These are phyloP conservation scores for Venturia asperata DNA, from an alignment of 2,329 filamentous ascomycete species.

Conservation along the genomic window DNA sequence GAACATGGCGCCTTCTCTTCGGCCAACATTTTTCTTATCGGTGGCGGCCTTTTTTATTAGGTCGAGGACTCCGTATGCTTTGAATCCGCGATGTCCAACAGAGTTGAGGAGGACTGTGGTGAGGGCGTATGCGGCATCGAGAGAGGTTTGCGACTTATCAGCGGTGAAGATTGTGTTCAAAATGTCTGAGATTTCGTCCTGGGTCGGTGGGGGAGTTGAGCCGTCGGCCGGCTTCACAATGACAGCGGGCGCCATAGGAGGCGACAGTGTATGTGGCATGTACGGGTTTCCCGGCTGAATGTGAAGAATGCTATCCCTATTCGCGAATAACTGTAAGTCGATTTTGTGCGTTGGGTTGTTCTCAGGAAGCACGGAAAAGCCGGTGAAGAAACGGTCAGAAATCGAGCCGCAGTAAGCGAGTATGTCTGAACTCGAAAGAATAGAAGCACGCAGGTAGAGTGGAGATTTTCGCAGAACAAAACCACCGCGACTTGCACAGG, in stretches of 20 bases:
- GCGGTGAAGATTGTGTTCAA: conserved; percentile 41
- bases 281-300: conserved; percentile 3
- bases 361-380: background rate
- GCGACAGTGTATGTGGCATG: conserved; percentile 47
- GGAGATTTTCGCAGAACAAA: conserved; percentile 11
- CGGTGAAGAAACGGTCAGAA: background rate
- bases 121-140: conserved; percentile 59
- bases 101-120: conserved; percentile 58
- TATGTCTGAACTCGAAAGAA: background rate
- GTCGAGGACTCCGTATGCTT: conserved; percentile 54
- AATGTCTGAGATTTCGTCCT: conserved; percentile 41
- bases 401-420: background rate
- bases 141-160: conserved; percentile 48
- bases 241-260: conserved; percentile 41
- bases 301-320: background rate
- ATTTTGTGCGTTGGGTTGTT: background rate
- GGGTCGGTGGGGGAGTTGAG: conserved; percentile 35
- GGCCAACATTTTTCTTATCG: conserved; percentile 87
- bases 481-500: conserved; percentile 11
- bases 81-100: conserved; percentile 56
- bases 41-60: conserved; percentile 68
- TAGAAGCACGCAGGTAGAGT: background rate
- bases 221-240: conserved; percentile 39
- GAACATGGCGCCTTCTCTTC: conserved; percentile 88
- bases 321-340: background rate